Base-by-base conservation (phyloP, 768 basidiomycete genomes). In the Macrocybe gigantea region DNA sequence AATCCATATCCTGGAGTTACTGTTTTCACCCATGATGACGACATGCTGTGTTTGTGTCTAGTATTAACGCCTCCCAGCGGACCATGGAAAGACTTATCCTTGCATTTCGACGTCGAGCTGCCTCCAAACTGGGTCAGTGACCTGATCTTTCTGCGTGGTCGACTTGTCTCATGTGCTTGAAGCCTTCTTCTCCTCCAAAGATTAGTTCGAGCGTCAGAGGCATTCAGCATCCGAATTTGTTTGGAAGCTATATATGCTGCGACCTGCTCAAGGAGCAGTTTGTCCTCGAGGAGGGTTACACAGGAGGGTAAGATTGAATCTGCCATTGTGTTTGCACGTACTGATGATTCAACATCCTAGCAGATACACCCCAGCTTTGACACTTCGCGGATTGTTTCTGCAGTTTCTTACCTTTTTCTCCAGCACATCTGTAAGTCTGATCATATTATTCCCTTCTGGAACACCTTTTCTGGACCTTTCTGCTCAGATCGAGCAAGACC, bases 391-490 rank as follows among this genome's bases (percentile, higher is more conserved):
- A 4, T 59, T 75, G 5, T 74, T 75, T 54, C 62, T 74, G 29
- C 71, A 73, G 42, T 71, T 73, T 58, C 54, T 72, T 32, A 71
- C 71, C 1, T 72, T 73, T 49, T 72, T 73, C 52, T 69, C 67
- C 5, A 68, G 65, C 37, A 64, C 62, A 29, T 63, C 53, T 53
- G 68, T 67, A 31, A 40, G 59, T 56, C 8, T 33, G 6, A 44
- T 31, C 5, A 10, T 46, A 2, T 15, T n/a, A 22, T 12, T 11
- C 34, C 10, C 12, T 49, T 7, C 5, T 36, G 8, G 14, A n/a
- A 10, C 6, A 31, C 7, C 38, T 15, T 22, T 53, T 37, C 4
- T 38, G 46, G n/a, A 33, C 33, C 1, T 4, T 33, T 47, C n/a
- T 44, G 15, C 12, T 3, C 38, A 69, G 67, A 56, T 71, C 33